Percentiles rank a stretch among this genome's conserved stretches.
Conservation (phyloP, 768 basidiomycete species). For the Trametopsis cervina region DNA sequence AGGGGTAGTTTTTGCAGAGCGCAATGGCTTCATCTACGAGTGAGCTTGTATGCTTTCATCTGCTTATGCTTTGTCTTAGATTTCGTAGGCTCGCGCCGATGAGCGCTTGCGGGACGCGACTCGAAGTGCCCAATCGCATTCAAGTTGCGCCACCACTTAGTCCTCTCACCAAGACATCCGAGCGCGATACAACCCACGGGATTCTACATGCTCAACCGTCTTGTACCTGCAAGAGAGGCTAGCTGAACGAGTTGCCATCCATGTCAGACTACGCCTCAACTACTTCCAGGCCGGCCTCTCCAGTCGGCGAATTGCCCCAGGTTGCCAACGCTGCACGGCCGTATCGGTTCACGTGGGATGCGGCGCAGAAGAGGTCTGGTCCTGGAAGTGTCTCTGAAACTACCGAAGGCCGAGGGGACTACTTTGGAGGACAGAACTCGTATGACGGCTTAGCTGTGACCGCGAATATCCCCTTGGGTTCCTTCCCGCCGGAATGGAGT, state of each 20-base stretch:
- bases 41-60: not conserved
- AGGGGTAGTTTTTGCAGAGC: too few relatives aligned
- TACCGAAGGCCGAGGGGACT: conserved; percentile 59
- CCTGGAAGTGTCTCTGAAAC: conserved; percentile 71
- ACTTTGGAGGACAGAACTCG: conserved; percentile 27
- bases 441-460: not conserved
- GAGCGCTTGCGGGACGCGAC: not conserved
- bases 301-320: conserved; percentile 38
- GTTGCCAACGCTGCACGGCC: conserved; percentile 41
- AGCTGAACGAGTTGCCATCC: not conserved
- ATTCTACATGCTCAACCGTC: not conserved
- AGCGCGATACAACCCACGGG: not conserved
- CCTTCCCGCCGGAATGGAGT: conserved; percentile 64
- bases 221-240: not conserved
- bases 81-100: not conserved
- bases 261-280: conserved; percentile 42
- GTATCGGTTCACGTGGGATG: conserved; percentile 76
- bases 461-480: conserved; percentile 1
- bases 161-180: not conserved
- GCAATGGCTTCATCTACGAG: not conserved
- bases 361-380: conserved; percentile 45
- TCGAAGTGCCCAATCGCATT: not conserved
- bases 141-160: not conserved
- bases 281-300: conserved; percentile 53
- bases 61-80: not conserved